Conservation (phyloP, 2,329 filamentous ascomycete genomes). For the Penicillium sp. region DNA sequence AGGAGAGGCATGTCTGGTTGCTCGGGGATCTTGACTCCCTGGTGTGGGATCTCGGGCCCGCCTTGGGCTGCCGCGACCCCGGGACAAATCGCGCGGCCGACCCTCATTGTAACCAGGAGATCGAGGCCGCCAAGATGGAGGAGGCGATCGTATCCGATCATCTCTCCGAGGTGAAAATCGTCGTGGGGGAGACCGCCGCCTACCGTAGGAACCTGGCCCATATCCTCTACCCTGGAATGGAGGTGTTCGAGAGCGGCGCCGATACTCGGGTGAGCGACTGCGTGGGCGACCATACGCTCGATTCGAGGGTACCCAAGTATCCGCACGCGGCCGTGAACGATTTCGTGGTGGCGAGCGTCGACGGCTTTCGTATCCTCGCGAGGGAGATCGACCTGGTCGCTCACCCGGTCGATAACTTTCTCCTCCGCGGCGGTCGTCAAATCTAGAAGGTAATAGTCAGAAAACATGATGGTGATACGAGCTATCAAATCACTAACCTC, state of each 20-base stretch:
- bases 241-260: constrained; percentile 48
- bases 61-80: constrained; percentile 37
- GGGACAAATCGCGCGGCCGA: constrained; percentile 34
- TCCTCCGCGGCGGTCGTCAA: constrained; percentile 46
- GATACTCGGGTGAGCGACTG: constrained; percentile 46
- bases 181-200: constrained; percentile 42
- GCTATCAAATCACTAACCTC: constrained; percentile 36
- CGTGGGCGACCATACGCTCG: constrained; percentile 39
- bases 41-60: constrained; percentile 42
- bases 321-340: constrained; percentile 44
- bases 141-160: constrained; percentile 42
- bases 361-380: constrained; percentile 38
- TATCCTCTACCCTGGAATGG: constrained; percentile 40
- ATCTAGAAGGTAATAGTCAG: constrained; percentile 29
- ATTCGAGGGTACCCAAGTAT: constrained; percentile 46
- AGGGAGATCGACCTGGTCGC: constrained; percentile 35
- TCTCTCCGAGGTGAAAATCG: constrained; percentile 46
- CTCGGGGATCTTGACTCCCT: constrained; percentile 34
- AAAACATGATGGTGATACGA: background rate
- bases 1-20: constrained; percentile 38
- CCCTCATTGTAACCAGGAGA: constrained; percentile 42
- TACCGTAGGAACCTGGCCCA: constrained; percentile 33
- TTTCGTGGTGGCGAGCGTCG: constrained; percentile 42
- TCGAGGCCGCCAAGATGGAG: constrained; percentile 41
- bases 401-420: constrained; percentile 47